phyloP scores from a whole-genome alignment of 2,329 filamentous ascomycete species.

The Neopestalotiopsis clavispora region DNA sequence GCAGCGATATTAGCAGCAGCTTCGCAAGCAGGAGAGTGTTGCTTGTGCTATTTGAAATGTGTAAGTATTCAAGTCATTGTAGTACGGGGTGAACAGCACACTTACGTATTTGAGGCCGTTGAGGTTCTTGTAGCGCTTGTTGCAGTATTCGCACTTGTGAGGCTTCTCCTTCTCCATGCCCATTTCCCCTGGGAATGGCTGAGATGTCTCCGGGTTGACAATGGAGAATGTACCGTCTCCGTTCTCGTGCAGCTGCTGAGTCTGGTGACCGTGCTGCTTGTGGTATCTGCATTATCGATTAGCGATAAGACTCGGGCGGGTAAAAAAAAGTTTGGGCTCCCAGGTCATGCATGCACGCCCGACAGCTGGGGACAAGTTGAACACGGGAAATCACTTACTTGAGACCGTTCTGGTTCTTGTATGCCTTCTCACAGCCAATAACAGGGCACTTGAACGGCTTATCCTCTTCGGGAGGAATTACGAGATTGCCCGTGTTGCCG shows the following conservation, averaged over 20 bases:
- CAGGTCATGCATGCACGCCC: not conserved
- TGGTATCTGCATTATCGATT: constrained; percentile 58
- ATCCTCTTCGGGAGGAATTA: constrained; percentile 82
- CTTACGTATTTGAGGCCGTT: constrained; percentile 95
- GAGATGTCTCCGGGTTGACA: constrained; percentile 92
- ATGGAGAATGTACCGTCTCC: constrained; percentile 97
- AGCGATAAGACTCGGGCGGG: constrained; percentile 24
- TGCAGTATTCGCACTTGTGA: constrained; percentile 94
- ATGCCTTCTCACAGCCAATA: constrained; percentile 98
- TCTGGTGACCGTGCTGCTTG: constrained; percentile 90
- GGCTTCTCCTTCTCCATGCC: constrained; percentile 99
- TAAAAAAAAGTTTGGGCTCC: not conserved
- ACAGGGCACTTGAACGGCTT: constrained; percentile 98
- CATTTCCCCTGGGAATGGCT: constrained; percentile 91
- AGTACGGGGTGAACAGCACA: constrained; percentile 21
- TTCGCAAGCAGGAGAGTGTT: constrained; percentile 87
- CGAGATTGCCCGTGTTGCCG: constrained; percentile 57
- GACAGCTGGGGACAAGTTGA: constrained; percentile 16
- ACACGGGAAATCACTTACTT: constrained; percentile 67
- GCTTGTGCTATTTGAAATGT: constrained; percentile 61
- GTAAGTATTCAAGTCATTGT: not conserved
- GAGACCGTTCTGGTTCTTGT: constrained; percentile 98
- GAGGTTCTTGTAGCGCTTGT: constrained; percentile 98
- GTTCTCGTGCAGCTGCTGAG: constrained; percentile 95
- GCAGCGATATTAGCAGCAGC: constrained; percentile 70